Base-by-base conservation (phyloP, 192 early-diverging fungal species). In the Allomyces arbusculus region DNA sequence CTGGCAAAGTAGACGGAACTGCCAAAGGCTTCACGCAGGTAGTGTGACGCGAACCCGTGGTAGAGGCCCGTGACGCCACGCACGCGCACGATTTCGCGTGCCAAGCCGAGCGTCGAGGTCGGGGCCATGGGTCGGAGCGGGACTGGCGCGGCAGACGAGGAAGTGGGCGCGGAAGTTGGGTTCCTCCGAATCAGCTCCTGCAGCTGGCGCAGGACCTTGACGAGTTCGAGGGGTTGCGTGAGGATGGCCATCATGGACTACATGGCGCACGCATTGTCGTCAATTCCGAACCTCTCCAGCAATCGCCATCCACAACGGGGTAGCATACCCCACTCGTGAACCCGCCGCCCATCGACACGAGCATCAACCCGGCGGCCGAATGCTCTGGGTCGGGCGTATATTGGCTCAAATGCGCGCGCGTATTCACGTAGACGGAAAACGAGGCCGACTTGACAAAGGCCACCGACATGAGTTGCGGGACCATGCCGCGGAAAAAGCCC, bases 381-480 rank as follows among this genome's bases (percentile, higher is more conserved):
- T 40, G 33, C 33, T 3, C 8, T 40, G 33, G 33, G 33, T 40
- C 7, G 33, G 33, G 33, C 33, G 33, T 40, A 8, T 40, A 40
- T 7, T 40, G 33, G 33, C 33, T 40, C 7, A 40, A 40, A 8
- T 40, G 33, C 7, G 33, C 33, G 33, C 33, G 33, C 33, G 33
- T 40, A 3, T 40, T 40, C 33, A 58, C 89, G 75, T 95, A 98
- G 10, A 92, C 81, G 3, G 91, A 86, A 71, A 94, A 96, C 14
- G 92, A 89, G n/a, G 95, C 73, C 1, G 87, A 88, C 65, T 94
- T 91, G 61, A 93, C 85, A 12, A 88, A 80, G 11, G 90, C 89
- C 22, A 90, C 83, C 6, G 92, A 88, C 9, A 89, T 74, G 69
- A 91, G 70, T 19, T 90, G 86, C 24, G 95, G 95, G 22, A 89